Conservation (phyloP, 768 basidiomycete genomes). For the Hydnum rufescens region DNA sequence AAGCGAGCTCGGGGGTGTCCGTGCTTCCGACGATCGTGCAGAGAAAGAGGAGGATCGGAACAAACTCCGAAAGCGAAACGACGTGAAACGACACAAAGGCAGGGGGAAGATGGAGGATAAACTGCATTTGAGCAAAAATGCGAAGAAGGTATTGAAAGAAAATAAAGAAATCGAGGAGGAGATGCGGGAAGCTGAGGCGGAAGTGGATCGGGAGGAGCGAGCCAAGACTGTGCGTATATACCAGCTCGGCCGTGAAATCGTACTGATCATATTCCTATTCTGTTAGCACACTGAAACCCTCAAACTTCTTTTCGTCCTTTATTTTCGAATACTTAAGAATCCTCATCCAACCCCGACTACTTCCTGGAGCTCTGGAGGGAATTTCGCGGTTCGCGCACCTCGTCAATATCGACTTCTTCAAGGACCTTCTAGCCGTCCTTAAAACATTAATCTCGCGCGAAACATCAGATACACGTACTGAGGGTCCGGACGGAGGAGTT, state of each 20-base stretch:
- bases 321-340: slow-evolving; percentile 88
- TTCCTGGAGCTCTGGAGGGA: slow-evolving; percentile 77
- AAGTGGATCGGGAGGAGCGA: slow-evolving; percentile 82
- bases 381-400: slow-evolving; percentile 88
- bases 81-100: slow-evolving; percentile 32
- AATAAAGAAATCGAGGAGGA: slow-evolving; percentile 79
- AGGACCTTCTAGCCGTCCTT: slow-evolving; percentile 75
- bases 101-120: slow-evolving; percentile 30
- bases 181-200: slow-evolving; percentile 84
- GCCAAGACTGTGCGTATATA: slow-evolving; percentile 43
- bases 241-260: not conserved
- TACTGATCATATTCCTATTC: not conserved
- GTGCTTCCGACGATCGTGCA: slow-evolving; percentile 44
- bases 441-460: slow-evolving; percentile 48
- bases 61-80: slow-evolving; percentile 20
- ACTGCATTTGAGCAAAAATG: slow-evolving; percentile 82
- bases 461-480: not conserved
- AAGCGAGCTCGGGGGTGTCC: slow-evolving; percentile 54
- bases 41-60: slow-evolving; percentile 26
- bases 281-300: slow-evolving; percentile 89
- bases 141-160: slow-evolving; percentile 69
- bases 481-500: slow-evolving; percentile 6
- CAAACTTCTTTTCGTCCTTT: slow-evolving; percentile 89
- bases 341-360: slow-evolving; percentile 53
- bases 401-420: slow-evolving; percentile 97